Evolutionary conservation across 108 stramenopile genomes (phyloP), one percentile per base, ranked within the genome.

Genomic region (Fragilaria crotonensis): DNA sequence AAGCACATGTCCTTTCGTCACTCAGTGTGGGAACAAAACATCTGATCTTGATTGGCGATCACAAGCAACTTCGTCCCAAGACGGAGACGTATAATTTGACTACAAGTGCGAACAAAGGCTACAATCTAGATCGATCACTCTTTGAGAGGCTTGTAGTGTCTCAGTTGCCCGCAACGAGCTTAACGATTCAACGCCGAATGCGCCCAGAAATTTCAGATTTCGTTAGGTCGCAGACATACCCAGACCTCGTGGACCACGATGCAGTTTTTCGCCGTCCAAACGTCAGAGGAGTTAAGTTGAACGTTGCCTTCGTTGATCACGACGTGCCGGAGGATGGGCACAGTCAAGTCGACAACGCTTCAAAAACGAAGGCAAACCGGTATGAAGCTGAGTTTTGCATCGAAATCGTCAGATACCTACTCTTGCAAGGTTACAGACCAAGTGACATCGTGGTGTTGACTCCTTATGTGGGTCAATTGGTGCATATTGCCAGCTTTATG

Each of bases 21-120:
- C 66, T 92, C 0, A n/a, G n/a, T n/a, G n/a, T 63, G 60, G 5
- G 56, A n/a, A 80, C 81, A n/a, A 72, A 85, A 55, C 85, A 83
- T 33, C 69, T 92, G 20, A 82, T 89, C 47, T 29, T 92, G 9
- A 92, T 93, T 48, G 90, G 90, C 20, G 90, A 89, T 59, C 90
- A 93, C 63, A 57, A 68, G 58, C 90, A 93, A 57, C 81, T 93
- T 7, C 73, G 85, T 11, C 90, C 90, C 1, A 85, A 87, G 55
- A 73, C 83, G 5, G 81, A 86, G 36, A 64, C 55, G 19, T 84
- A 85, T 64, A 54, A 36, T 17, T 74, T 88, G 20, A 67, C 79
- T 0, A 69, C 59, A 25, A 78, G 73, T 14, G 72, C 72, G 27
- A 67, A 79, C 0, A 47, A 57, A 23, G 82, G 82, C 19, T 77